Percentiles rank a stretch among this genome's conserved stretches.
These are phyloP conservation scores for Globisporangium acanthophoron DNA, from an alignment of 352 stramenopile genomes.

Conservation along the genomic window DNA sequence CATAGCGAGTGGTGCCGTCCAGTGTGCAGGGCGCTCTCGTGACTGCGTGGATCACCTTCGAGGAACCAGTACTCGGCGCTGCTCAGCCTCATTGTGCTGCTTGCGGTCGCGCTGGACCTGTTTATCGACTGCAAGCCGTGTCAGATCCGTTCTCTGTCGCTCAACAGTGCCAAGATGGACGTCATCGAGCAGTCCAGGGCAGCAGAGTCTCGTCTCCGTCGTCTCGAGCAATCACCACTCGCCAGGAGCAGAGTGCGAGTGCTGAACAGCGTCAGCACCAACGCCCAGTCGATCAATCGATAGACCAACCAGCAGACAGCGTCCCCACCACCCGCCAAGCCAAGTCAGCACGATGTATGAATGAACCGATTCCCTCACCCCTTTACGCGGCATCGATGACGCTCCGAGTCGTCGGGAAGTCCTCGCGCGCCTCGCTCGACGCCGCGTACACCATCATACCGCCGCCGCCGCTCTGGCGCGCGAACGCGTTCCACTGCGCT, in stretches of 20 bases:
- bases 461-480: conserved; percentile 23
- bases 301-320: neutral
- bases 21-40: conserved; percentile 14
- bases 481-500: conserved; percentile 38
- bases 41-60: conserved; percentile 19
- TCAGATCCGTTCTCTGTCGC: conserved; percentile 11
- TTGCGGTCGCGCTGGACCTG: conserved; percentile 22
- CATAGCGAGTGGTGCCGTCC: conserved; percentile 27
- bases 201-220: conserved; percentile 1
- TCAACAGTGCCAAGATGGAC: conserved; percentile 25
- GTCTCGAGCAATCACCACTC: conserved; percentile 11
- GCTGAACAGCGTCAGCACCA: neutral
- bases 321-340: no score
- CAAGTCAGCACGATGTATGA: no score
- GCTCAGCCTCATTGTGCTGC: conserved; percentile 20
- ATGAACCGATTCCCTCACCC: neutral
- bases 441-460: conserved; percentile 79
- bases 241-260: conserved; percentile 2
- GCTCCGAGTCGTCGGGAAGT: conserved; percentile 48
- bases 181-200: conserved; percentile 6
- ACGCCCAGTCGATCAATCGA: neutral
- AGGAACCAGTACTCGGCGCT: conserved; percentile 24
- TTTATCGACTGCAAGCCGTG: conserved; percentile 24
- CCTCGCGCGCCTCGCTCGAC: conserved; percentile 40
- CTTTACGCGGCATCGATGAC: conserved; percentile 17